Conservation (phyloP, 306 rosid genomes). For the Phaseolus lunatus region DNA sequence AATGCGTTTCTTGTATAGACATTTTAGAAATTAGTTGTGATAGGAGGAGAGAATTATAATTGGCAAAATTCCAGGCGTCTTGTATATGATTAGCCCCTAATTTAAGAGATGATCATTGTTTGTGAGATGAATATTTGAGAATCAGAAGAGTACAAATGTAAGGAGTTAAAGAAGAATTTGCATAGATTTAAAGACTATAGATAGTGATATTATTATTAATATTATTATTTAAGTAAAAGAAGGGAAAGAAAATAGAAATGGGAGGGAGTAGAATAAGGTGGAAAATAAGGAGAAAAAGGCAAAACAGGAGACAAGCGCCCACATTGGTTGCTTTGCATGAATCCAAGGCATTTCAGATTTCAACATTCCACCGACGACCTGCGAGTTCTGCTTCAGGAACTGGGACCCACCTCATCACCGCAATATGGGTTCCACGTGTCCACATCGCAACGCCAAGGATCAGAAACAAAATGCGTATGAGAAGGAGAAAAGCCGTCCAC, state of each 20-base stretch:
- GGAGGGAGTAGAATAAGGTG: not conserved
- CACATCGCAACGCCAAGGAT: not conserved
- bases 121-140: too few relatives aligned
- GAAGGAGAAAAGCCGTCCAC: slow-evolving; percentile 29
- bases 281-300: slow-evolving; percentile 3
- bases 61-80: too few relatives aligned
- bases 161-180: too few relatives aligned
- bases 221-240: too few relatives aligned
- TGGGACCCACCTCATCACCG: slow-evolving; percentile 22
- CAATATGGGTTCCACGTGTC: slow-evolving; percentile 42
- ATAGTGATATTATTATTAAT: too few relatives aligned
- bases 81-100: too few relatives aligned
- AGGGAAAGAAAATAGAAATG: not conserved
- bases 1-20: too few relatives aligned
- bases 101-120: too few relatives aligned
- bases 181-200: too few relatives aligned
- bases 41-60: too few relatives aligned
- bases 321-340: slow-evolving; percentile 40
- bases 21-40: too few relatives aligned
- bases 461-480: slow-evolving; percentile 14
- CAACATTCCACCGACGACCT: slow-evolving; percentile 44
- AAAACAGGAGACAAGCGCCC: slow-evolving; percentile 15
- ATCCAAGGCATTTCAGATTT: slow-evolving; percentile 22
- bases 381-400: not conserved
- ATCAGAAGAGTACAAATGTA: too few relatives aligned